Percentiles rank a stretch among this genome's conserved stretches.
These are phyloP conservation scores for Asterophora lycoperdoides DNA, from an alignment of 768 basidiomycete genomes.

Conservation along the genomic window DNA sequence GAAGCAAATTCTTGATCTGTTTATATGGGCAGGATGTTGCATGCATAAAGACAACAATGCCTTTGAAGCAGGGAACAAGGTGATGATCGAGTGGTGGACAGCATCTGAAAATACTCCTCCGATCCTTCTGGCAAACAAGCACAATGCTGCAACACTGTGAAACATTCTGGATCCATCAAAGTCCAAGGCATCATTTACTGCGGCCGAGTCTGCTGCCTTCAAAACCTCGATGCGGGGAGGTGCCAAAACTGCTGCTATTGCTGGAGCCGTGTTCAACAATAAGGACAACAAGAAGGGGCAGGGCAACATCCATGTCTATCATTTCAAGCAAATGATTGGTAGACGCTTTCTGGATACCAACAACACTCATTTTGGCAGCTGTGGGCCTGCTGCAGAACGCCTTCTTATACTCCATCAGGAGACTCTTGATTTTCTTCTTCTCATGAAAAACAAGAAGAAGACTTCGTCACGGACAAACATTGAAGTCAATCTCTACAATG, in stretches of 20 bases:
- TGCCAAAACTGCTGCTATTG: constrained; percentile 20
- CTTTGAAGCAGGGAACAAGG: constrained; percentile 20
- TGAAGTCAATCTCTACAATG: constrained; percentile 24
- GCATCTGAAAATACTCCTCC: constrained; percentile 11
- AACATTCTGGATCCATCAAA: neutral
- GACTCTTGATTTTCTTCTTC: constrained; percentile 20
- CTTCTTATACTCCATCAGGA: constrained; percentile 20
- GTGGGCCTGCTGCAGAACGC: constrained; percentile 21
- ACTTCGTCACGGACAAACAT: constrained; percentile 20
- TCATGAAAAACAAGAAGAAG: constrained; percentile 25
- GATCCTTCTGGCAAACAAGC: constrained; percentile 18
- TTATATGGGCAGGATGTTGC: constrained; percentile 8
- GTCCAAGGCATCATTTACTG: neutral
- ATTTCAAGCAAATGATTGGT: constrained; percentile 13
- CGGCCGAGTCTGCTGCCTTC: constrained; percentile 6
- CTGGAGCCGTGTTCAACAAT: constrained; percentile 30
- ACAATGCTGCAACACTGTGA: constrained; percentile 19
- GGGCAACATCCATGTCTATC: constrained; percentile 18
- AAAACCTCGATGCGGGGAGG: constrained; percentile 21
- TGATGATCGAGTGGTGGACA: constrained; percentile 20
- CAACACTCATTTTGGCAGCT: constrained; percentile 21
- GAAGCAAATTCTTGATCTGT: no score
- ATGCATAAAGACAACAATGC: constrained; percentile 25
- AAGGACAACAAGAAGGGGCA: constrained; percentile 30
- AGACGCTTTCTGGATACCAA: constrained; percentile 23